phyloP scores from a whole-genome alignment of 768 basidiomycete genomes.

The Imleria badia region DNA sequence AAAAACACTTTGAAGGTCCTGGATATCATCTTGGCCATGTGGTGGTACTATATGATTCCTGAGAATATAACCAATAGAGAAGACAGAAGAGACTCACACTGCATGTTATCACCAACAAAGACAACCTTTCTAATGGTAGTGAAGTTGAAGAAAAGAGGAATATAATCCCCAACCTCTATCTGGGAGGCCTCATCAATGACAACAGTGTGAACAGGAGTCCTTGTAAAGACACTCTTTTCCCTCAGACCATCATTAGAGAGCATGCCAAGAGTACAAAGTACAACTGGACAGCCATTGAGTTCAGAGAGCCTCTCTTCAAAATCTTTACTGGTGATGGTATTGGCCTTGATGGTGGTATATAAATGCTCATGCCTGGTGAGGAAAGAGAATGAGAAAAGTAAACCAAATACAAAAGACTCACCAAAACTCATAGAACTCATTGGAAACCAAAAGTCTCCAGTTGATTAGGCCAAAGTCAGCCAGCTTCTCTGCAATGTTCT shows the following conservation, averaged over 20 bases:
- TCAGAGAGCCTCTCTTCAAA: constrained; percentile 32
- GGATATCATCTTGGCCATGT: constrained; percentile 68
- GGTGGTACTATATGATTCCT: constrained; percentile 63
- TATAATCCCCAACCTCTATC: constrained; percentile 58
- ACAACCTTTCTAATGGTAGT: constrained; percentile 48
- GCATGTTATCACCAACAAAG: constrained; percentile 69
- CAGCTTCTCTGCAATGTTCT: constrained; percentile 85
- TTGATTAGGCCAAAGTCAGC: constrained; percentile 47
- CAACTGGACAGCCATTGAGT: constrained; percentile 48
- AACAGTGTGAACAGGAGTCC: constrained; percentile 45
- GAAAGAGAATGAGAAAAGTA: not conserved
- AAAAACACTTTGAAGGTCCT: constrained; percentile 72
- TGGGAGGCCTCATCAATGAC: constrained; percentile 69
- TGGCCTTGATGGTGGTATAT: constrained; percentile 47
- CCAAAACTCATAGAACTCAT: constrained; percentile 67
- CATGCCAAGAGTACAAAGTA: constrained; percentile 82
- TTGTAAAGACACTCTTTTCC: constrained; percentile 20
- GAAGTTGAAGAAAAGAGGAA: constrained; percentile 35
- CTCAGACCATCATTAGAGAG: constrained; percentile 43
- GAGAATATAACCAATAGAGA: constrained; percentile 31
- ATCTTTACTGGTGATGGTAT: constrained; percentile 53
- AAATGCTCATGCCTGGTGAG: constrained; percentile 80
- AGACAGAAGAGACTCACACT: constrained; percentile 43
- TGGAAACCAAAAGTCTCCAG: constrained; percentile 71
- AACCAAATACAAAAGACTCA: constrained; percentile 31